A percentile compares a stretch with the other conserved stretches of the same genome.
phyloP scores from a whole-genome alignment of 495 filamentous ascomycete genomes.

The Penicillium fimorum region DNA sequence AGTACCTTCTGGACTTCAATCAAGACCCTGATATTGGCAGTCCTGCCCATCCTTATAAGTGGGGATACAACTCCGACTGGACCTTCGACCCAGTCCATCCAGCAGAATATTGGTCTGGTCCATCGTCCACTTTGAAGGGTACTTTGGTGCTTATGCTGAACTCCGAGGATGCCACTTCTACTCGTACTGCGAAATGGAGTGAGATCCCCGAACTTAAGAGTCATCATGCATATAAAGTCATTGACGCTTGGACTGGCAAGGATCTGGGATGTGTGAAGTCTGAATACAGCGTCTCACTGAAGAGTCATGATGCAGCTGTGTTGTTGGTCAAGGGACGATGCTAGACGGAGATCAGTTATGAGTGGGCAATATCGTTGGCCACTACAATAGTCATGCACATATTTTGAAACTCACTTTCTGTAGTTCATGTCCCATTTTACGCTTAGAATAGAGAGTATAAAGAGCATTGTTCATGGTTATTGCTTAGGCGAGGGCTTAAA shows the following conservation, averaged over 20 bases:
- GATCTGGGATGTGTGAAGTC: conserved; percentile 46
- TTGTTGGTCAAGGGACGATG: conserved; percentile 40
- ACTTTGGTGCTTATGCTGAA: conserved; percentile 57
- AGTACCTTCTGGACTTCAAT: conserved; percentile 57
- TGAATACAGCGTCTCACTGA: conserved; percentile 35
- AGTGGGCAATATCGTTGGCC: not conserved
- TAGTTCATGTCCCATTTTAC: too few species aligned
- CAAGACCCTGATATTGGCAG: conserved; percentile 55
- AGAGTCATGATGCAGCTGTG: conserved; percentile 51
- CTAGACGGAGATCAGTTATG: conserved; percentile 10
- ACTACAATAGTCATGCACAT: not conserved
- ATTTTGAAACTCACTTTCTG: too few species aligned
- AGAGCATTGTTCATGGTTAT: not conserved
- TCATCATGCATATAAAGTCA: conserved; percentile 44
- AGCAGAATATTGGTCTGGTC: conserved; percentile 61
- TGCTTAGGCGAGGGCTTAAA: not conserved
- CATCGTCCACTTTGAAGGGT: conserved; percentile 41
- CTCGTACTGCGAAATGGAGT: conserved; percentile 45
- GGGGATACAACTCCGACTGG: conserved; percentile 61
- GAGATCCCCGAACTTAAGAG: conserved; percentile 54
- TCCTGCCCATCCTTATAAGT: conserved; percentile 62
- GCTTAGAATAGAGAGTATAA: not conserved
- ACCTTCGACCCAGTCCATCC: conserved; percentile 59
- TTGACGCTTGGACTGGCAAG: conserved; percentile 54
- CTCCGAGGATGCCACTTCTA: conserved; percentile 34